Evolutionary conservation across 768 basidiomycete genomes (phyloP), one percentile per base, ranked within the genome.

Genomic region (Suillus alpinus): DNA sequence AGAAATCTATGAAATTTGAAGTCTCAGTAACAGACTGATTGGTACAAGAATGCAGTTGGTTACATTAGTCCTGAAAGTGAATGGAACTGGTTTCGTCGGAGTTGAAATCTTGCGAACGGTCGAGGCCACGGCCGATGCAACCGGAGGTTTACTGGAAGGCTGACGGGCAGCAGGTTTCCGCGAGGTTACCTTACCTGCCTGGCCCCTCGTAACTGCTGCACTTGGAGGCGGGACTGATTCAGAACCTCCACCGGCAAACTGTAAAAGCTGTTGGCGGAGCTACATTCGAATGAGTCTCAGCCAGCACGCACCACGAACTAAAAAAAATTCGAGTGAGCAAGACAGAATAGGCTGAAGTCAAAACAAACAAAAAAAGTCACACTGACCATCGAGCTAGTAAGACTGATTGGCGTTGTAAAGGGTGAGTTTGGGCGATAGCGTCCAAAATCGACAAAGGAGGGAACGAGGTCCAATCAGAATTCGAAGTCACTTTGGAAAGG

Each of bases 21-120:
- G 31, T 4, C 9, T 53, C 23, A 53, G 52, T 18, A 26, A 23
- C 36, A 37, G 14, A 16, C 34, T 23, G 2, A 26, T 23, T 52
- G 8, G 0, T 23, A 53, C 5, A 26, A 26, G 7, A 16, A 10
- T 26, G 36, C 4, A 20, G 4, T 16, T 26, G 2, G 9, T 53
- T 53, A 53, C 52, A 34, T 52, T 23, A 36, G 52, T 53, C 36
- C 14, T 53, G 36, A 53, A 53, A 4, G 52, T 53, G 23, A 53
- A 53, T 1, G 36, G 20, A 10, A 26, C 9, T 9, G 52, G 52
- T 37, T 53, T 37, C 4, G 52, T 53, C 36, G 36, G 7, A 3
- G 4, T 37, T 36, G 20, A 20, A 23, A 20, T 37, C 20, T 26
- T 53, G 36, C 36, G 36, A 53, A 53, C 2, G 36, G 36, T 14